phyloP scores from a whole-genome alignment of 768 basidiomycete species.

The Termitomyces heimii region DNA sequence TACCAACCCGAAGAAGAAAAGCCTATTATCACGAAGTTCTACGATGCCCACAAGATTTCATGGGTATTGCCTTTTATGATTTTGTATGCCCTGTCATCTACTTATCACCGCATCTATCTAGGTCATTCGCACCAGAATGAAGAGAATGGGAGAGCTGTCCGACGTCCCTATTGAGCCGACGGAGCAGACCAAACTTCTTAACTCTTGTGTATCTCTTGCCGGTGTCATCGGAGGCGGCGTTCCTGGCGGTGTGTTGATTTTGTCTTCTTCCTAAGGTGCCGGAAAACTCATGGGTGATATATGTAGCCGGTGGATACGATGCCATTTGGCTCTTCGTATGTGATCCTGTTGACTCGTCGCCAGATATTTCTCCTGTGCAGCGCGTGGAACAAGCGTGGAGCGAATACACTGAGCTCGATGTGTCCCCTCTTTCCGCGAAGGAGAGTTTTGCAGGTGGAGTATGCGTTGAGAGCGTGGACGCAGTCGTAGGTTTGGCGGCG shows the following conservation, averaged over 20 bases:
- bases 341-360: conserved; percentile 42
- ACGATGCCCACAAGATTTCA: conserved; percentile 47
- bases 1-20: conserved; percentile 37
- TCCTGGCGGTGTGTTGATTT: conserved; percentile 71
- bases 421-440: conserved; percentile 65
- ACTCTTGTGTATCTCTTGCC: conserved; percentile 67
- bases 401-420: conserved; percentile 51
- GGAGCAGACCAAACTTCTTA: conserved; percentile 79
- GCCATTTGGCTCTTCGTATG: conserved; percentile 91
- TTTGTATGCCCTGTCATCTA: background rate
- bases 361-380: conserved; percentile 43
- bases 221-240: conserved; percentile 95
- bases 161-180: conserved; percentile 87
- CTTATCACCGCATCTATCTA: conserved; percentile 21
- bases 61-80: conserved; percentile 34
- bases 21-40: conserved; percentile 49
- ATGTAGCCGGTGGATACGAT: conserved; percentile 90
- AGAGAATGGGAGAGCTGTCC: conserved; percentile 71
- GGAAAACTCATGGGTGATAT: background rate
- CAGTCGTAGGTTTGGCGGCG: conserved; percentile 48
- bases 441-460: conserved; percentile 68
- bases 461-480: conserved; percentile 52
- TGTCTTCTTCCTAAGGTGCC: background rate
- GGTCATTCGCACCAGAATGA: conserved; percentile 78
- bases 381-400: conserved; percentile 69